Conservation (phyloP, 495 filamentous ascomycete species). For the Penicillium steckii region DNA sequence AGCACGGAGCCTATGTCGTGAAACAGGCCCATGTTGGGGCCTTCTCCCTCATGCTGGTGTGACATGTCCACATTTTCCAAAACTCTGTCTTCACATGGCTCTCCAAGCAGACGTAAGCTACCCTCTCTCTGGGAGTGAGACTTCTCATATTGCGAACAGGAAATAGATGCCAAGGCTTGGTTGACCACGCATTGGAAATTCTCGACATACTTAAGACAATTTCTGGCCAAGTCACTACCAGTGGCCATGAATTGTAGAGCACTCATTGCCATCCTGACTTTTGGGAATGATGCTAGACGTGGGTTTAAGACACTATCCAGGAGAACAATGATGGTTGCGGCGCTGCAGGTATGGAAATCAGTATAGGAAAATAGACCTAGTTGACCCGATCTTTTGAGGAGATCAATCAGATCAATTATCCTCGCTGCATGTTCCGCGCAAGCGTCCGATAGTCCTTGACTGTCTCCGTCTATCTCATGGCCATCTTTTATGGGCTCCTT, state of each 20-base stretch:
- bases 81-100: background rate
- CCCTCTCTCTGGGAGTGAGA: background rate
- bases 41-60: background rate
- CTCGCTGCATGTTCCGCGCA: background rate
- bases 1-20: background rate
- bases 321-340: slow-evolving; percentile 1
- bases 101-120: background rate
- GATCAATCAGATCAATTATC: background rate
- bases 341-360: slow-evolving; percentile 4
- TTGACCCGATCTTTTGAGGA: background rate
- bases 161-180: slow-evolving; percentile 1
- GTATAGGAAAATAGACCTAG: slow-evolving; percentile 1
- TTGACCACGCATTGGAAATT: background rate
- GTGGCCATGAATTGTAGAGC: slow-evolving; percentile 1
- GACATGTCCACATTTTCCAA: background rate
- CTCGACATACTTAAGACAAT: slow-evolving; percentile 1
- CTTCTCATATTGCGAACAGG: background rate
- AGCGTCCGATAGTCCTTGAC: background rate
- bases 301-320: slow-evolving; percentile 2
- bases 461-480: background rate
- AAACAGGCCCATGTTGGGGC: background rate
- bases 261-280: slow-evolving; percentile 1
- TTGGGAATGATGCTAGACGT: slow-evolving; percentile 1
- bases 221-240: slow-evolving; percentile 2
- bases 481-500: background rate